Conservation (phyloP, 495 filamentous ascomycete species). For the Apiosordaria backusii region DNA sequence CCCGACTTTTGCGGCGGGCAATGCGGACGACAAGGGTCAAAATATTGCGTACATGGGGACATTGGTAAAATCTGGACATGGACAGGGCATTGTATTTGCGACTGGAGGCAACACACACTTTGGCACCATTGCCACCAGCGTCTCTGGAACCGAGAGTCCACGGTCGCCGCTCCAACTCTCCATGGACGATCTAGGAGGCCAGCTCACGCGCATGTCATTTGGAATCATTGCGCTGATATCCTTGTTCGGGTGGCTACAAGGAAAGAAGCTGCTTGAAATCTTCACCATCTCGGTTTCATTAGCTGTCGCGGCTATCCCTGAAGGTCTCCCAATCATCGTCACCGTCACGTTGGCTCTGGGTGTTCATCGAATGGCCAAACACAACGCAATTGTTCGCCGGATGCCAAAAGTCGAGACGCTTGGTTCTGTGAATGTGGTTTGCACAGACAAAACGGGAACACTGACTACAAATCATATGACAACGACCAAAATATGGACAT, state of each 20-base stretch:
- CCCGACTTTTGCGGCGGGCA: slow-evolving; percentile 33
- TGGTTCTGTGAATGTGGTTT: slow-evolving; percentile 97
- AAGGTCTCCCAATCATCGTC: slow-evolving; percentile 96
- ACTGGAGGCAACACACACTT: slow-evolving; percentile 93
- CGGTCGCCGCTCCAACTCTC: slow-evolving; percentile 88
- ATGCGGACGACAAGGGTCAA: slow-evolving; percentile 33
- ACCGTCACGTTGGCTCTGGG: slow-evolving; percentile 93
- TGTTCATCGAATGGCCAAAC: slow-evolving; percentile 89
- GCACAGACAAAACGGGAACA: slow-evolving; percentile 93
- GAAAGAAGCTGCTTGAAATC: slow-evolving; percentile 85
- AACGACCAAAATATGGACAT: slow-evolving; percentile 93
- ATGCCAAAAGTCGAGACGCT: slow-evolving; percentile 96
- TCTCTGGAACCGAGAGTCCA: slow-evolving; percentile 91
- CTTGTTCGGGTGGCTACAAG: slow-evolving; percentile 80
- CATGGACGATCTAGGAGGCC: slow-evolving; percentile 94
- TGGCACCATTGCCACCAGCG: slow-evolving; percentile 87
- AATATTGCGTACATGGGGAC: slow-evolving; percentile 99
- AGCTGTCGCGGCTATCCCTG: slow-evolving; percentile 94
- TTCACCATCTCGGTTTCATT: slow-evolving; percentile 97
- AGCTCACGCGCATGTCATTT: slow-evolving; percentile 94
- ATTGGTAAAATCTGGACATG: slow-evolving; percentile 91
- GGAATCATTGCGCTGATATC: slow-evolving; percentile 92
- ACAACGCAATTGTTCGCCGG: slow-evolving; percentile 89
- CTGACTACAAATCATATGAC: slow-evolving; percentile 98
- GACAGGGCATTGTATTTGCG: slow-evolving; percentile 90